Evolutionary conservation across 176 grass and related monocot species (phyloP).

Genomic region (Musa troglodytarum): DNA sequence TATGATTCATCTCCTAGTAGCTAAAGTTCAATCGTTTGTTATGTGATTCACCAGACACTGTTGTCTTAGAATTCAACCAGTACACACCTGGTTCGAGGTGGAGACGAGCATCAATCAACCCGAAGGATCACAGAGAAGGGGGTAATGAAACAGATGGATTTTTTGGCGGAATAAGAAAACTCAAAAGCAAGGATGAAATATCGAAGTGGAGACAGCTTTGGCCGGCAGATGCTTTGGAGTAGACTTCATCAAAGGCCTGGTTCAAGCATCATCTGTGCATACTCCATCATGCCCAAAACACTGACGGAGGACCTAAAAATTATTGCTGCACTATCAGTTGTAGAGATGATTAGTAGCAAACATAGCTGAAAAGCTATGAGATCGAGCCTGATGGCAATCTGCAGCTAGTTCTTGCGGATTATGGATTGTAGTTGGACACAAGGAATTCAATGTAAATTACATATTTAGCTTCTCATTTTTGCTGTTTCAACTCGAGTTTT

Average conservation of each 20-base stretch:
- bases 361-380: neutral
- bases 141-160: slow-evolving; percentile 75
- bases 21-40: neutral
- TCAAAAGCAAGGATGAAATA: slow-evolving; percentile 51
- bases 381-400: neutral
- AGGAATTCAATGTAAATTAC: neutral
- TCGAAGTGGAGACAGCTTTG: slow-evolving; percentile 65
- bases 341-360: neutral
- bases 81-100: slow-evolving; percentile 81
- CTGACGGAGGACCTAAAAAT: neutral
- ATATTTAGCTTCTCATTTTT: neutral
- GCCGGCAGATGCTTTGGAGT: slow-evolving; percentile 74
- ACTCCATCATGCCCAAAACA: neutral
- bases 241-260: neutral
- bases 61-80: slow-evolving; percentile 81
- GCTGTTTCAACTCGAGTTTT: no score
- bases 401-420: neutral
- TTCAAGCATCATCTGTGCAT: neutral
- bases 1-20: no score
- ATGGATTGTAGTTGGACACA: neutral
- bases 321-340: neutral
- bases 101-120: slow-evolving; percentile 48
- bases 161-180: slow-evolving; percentile 72
- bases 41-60: slow-evolving; percentile 31
- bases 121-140: slow-evolving; percentile 63